A percentile compares a stretch with the other conserved stretches of the same genome.
These are phyloP conservation scores for Phialophora macrospora DNA, from an alignment of 2,329 filamentous ascomycete species.

Conservation along the genomic window DNA sequence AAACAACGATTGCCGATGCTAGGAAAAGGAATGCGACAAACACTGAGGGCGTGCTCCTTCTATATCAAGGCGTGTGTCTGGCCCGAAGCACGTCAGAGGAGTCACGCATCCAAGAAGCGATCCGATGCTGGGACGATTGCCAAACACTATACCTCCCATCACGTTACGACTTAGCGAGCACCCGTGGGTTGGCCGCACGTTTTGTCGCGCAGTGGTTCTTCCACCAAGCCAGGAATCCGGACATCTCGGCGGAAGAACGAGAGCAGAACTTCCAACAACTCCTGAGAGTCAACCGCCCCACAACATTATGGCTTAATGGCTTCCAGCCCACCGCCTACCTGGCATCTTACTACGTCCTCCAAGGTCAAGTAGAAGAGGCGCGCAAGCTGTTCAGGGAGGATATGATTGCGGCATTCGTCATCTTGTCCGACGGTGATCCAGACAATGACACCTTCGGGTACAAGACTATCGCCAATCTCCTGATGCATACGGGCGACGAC, in stretches of 20 bases:
- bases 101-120: neutral
- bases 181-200: neutral
- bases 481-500: constrained; percentile 40
- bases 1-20: neutral
- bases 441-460: constrained; percentile 42
- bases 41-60: neutral
- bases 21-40: neutral
- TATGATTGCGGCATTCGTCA: neutral
- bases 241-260: neutral
- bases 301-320: neutral
- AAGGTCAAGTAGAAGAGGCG: neutral
- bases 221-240: neutral
- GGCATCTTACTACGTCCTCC: neutral
- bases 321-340: neutral
- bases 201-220: neutral
- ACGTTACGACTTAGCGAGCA: neutral
- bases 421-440: constrained; percentile 31
- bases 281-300: constrained; percentile 5
- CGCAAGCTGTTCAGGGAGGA: neutral
- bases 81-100: neutral
- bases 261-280: constrained; percentile 1
- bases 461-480: constrained; percentile 35
- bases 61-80: neutral
- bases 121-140: neutral
- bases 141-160: neutral